Evolutionary conservation across 495 filamentous ascomycete species (phyloP), one percentile per base, ranked within the genome.

Genomic region (Tetracladium marchalianum): DNA sequence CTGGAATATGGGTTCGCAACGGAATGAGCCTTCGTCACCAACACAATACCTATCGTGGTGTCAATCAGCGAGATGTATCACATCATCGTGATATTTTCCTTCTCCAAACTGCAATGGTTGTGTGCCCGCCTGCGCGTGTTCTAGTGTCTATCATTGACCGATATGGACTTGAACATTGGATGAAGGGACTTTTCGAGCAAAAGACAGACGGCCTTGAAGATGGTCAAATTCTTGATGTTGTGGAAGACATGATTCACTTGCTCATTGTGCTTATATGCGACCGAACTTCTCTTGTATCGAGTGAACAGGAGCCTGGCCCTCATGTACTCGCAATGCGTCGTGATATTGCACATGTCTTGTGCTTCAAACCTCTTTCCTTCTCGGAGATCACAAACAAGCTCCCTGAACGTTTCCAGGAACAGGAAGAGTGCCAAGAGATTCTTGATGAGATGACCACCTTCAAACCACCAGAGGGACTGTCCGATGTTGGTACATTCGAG

Each of bases 1-100:
- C 89, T 3, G 85, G 85, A 12, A 92, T 96, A 85, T 99, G 92
- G 92, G 93, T 99, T 34, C 81, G 92, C 31, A 99, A 99, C 58
- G 92, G 92, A 8, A 80, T 96, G 53, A 95, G 89, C 60, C 77
- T 99, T 38, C 81, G 87, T 11, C 92, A 99, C 60, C 92, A 99
- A 61, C 88, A 88, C 64, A 82, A 84, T 12, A 90, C 88, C 11
- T 97, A 97, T 56, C 81, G 87, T 39, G 87, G 86, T 35, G 85
- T 96, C 33, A 74, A 76, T 1, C 84, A 89, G 52, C 75, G 92
- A 48, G 90, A 97, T 66, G 82, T 95, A 41, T 85, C 87, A 1
- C 89, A 95, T 57, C 87, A 94, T 57, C 80, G 92, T 41, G 92
- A 99, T 61, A 92, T 99, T 48, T 93, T 95, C 63, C 72, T 97